Conservation (phyloP, 805 yeast genomes). For the Schwanniomyces pseudopolymorphus region DNA sequence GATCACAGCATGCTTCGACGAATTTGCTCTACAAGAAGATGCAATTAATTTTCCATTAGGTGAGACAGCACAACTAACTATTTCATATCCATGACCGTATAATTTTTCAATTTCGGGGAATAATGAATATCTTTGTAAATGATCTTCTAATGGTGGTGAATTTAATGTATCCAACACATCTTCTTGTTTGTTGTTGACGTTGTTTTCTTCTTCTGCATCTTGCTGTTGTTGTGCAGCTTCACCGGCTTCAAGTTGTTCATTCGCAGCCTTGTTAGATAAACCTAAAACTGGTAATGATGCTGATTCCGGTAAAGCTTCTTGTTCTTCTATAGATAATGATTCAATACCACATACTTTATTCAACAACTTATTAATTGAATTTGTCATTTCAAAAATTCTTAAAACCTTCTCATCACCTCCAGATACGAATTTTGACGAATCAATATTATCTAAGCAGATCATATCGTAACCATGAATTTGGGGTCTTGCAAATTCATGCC, state of each 20-base stretch:
- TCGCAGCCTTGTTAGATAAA: constrained; percentile 83
- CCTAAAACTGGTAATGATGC: constrained; percentile 94
- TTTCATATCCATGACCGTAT: constrained; percentile 97
- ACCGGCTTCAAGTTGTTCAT: constrained; percentile 43
- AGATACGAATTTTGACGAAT: constrained; percentile 68
- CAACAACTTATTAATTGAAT: constrained; percentile 66
- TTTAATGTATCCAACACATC: constrained; percentile 47
- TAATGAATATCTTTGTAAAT: constrained; percentile 83
- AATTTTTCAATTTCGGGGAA: constrained; percentile 95
- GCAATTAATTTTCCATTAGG: constrained; percentile 67
- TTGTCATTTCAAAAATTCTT: constrained; percentile 86
- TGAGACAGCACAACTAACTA: constrained; percentile 72
- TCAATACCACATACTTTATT: constrained; percentile 50
- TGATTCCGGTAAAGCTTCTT: constrained; percentile 60
- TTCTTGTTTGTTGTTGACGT: constrained; percentile 15
- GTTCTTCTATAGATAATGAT: constrained; percentile 20
- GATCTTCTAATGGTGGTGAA: constrained; percentile 84
- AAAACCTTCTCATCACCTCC: constrained; percentile 96
- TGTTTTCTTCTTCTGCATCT: constrained; percentile 29
- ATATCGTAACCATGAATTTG: constrained; percentile 98
- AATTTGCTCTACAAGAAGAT: constrained; percentile 89
- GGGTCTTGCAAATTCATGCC: constrained; percentile 95
- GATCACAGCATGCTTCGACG: constrained; percentile 79
- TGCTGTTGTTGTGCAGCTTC: constrained; percentile 37
- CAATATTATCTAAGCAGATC: constrained; percentile 70